A percentile compares a stretch with the other conserved stretches of the same genome.
These are phyloP conservation scores for Parastagonospora avenae DNA, from an alignment of 2,329 filamentous ascomycete species.

Conservation along the genomic window DNA sequence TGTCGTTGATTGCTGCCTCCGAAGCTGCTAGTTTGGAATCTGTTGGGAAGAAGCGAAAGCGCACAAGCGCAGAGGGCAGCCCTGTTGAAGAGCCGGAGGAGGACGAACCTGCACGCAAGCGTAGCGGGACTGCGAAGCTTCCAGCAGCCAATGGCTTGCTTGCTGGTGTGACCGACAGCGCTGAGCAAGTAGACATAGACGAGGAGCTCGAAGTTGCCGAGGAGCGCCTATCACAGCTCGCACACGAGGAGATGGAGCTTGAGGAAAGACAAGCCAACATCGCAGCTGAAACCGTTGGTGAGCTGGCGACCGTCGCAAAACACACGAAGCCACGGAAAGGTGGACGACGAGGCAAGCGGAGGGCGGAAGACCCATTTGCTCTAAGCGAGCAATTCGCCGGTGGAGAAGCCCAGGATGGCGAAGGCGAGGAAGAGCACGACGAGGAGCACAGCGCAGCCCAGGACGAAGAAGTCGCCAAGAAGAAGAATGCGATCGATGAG, in stretches of 20 bases:
- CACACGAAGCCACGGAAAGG: conserved; percentile 44
- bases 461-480: conserved; percentile 67
- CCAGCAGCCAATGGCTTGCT: conserved; percentile 36
- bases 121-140: conserved; percentile 34
- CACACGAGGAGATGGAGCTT: conserved; percentile 39
- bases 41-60: conserved; percentile 52
- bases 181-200: conserved; percentile 41
- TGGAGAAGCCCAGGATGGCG: conserved; percentile 67
- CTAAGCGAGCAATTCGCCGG: conserved; percentile 55
- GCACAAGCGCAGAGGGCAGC: conserved; percentile 48
- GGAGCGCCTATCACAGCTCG: conserved; percentile 37
- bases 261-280: conserved; percentile 43
- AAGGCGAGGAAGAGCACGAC: conserved; percentile 54
- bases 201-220: conserved; percentile 60
- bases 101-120: conserved; percentile 46
- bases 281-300: conserved; percentile 37
- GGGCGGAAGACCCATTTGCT: conserved; percentile 48
- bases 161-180: conserved; percentile 32
- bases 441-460: conserved; percentile 45
- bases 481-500: conserved; percentile 78
- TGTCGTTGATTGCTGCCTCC: conserved; percentile 38
- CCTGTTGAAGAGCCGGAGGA: conserved; percentile 39
- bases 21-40: conserved; percentile 40
- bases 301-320: conserved; percentile 44
- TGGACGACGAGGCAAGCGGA: conserved; percentile 57